Evolutionary conservation across 2,329 filamentous ascomycete species (phyloP).

Genomic region (Aspergillus brasiliensis): DNA sequence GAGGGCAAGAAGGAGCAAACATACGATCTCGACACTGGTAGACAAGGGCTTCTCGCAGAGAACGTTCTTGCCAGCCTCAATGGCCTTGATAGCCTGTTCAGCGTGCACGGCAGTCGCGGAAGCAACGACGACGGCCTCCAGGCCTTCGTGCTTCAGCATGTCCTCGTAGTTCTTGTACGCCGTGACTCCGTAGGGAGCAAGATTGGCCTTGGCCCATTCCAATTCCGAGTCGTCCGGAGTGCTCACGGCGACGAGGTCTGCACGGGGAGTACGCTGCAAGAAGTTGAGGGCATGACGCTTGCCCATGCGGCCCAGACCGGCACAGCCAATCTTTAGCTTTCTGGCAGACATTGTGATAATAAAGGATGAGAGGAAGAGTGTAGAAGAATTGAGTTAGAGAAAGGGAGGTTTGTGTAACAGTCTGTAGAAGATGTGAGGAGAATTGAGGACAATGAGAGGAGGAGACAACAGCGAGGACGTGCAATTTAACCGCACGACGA

Average conservation of each 20-base stretch:
- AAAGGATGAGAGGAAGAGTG: neutral
- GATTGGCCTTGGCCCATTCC: slow-evolving; percentile 54
- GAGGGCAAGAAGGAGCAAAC: slow-evolving; percentile 19
- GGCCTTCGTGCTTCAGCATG: slow-evolving; percentile 58
- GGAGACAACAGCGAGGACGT: neutral
- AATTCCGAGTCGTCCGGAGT: slow-evolving; percentile 50
- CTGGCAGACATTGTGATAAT: slow-evolving; percentile 1
- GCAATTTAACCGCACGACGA: slow-evolving; percentile 10
- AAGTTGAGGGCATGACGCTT: slow-evolving; percentile 55
- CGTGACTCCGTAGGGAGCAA: slow-evolving; percentile 55
- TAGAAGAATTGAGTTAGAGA: neutral
- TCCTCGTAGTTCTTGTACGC: slow-evolving; percentile 59
- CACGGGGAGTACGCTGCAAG: slow-evolving; percentile 50
- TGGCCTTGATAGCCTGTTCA: slow-evolving; percentile 60
- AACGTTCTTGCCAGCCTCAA: slow-evolving; percentile 57
- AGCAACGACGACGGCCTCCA: slow-evolving; percentile 59
- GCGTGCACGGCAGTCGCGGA: slow-evolving; percentile 60
- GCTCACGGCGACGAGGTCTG: slow-evolving; percentile 53
- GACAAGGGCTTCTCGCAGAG: slow-evolving; percentile 58
- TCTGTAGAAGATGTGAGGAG: neutral
- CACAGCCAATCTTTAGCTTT: slow-evolving; percentile 44
- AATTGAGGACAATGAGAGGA: neutral
- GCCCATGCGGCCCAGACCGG: slow-evolving; percentile 55
- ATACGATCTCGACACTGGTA: slow-evolving; percentile 61
- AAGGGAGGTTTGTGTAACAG: neutral